phyloP scores from a whole-genome alignment of 495 filamentous ascomycete genomes.

The Hypoxylon lenormandii region DNA sequence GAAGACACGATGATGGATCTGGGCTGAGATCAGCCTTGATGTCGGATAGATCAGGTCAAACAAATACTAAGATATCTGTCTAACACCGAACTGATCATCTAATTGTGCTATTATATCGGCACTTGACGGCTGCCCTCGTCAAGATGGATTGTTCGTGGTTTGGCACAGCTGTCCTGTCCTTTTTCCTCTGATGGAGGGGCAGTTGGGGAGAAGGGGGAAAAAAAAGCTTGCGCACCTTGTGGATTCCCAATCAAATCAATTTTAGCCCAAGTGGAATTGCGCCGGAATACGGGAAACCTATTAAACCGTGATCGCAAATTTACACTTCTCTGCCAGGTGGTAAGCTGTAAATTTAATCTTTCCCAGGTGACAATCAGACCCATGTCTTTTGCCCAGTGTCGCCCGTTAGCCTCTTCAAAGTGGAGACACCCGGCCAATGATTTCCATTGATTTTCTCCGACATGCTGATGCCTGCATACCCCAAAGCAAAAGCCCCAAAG shows the following conservation, averaged over 20 bases:
- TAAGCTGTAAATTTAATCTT: neutral
- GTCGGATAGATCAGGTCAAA: constrained; percentile 22
- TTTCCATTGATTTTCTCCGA: constrained; percentile 11
- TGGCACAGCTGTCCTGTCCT: constrained; percentile 44
- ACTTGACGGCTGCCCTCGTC: constrained; percentile 42
- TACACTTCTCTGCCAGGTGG: neutral
- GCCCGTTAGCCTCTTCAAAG: constrained; percentile 20
- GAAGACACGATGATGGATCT: constrained; percentile 61
- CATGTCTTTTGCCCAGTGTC: neutral
- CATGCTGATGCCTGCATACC: too few species aligned
- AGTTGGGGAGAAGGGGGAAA: constrained; percentile 35
- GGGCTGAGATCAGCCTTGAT: constrained; percentile 49
- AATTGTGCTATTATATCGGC: constrained; percentile 21
- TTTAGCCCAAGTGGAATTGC: constrained; percentile 23
- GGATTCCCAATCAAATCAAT: constrained; percentile 40
- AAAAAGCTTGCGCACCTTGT: constrained; percentile 41
- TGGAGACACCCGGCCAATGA: constrained; percentile 28
- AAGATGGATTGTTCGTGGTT: constrained; percentile 33
- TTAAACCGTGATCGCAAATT: constrained; percentile 20
- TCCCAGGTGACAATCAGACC: constrained; percentile 4
- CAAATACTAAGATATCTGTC: constrained; percentile 40
- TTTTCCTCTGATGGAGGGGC: constrained; percentile 21
- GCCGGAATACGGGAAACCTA: constrained; percentile 35
- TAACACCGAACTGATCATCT: constrained; percentile 30
- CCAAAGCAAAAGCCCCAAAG: too few species aligned